Conservation (phyloP, 176 grass and related monocot species). For the Oropetium thomaeum region DNA sequence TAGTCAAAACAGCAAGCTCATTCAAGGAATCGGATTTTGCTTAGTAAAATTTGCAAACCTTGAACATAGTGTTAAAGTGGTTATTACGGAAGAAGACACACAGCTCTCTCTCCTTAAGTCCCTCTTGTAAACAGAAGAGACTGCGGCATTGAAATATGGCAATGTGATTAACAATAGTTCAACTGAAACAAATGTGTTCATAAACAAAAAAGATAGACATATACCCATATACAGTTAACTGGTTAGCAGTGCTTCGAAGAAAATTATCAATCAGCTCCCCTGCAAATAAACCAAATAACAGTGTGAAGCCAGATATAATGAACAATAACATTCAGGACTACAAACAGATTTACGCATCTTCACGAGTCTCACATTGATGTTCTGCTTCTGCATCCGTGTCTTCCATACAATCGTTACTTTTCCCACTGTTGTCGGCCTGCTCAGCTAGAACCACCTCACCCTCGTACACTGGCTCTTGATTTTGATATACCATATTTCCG, state of each 20-base stretch:
- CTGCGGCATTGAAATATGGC: constrained; percentile 42
- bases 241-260: constrained; percentile 75
- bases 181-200: background rate
- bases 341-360: background rate
- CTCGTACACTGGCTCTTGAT: constrained; percentile 80
- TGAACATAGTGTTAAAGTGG: constrained; percentile 99
- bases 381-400: constrained; percentile 40
- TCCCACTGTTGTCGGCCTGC: constrained; percentile 50
- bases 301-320: constrained; percentile 19
- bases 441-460: constrained; percentile 77
- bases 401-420: constrained; percentile 31
- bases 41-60: constrained; percentile 53
- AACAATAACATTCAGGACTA: constrained; percentile 14
- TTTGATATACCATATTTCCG: constrained; percentile 41
- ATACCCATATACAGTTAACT: constrained; percentile 96
- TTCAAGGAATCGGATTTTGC: background rate
- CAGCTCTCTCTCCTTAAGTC: constrained; percentile 88
- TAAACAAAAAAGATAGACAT: constrained; percentile 8
- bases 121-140: constrained; percentile 97
- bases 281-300: constrained; percentile 46
- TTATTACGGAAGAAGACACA: constrained; percentile 99
- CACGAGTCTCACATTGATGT: constrained; percentile 65
- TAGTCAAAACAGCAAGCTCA: background rate
- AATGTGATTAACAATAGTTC: background rate
- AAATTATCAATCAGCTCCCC: constrained; percentile 90